Base-by-base conservation (phyloP, 2,329 filamentous ascomycete species). In the Alternaria hordeiaustralica region DNA sequence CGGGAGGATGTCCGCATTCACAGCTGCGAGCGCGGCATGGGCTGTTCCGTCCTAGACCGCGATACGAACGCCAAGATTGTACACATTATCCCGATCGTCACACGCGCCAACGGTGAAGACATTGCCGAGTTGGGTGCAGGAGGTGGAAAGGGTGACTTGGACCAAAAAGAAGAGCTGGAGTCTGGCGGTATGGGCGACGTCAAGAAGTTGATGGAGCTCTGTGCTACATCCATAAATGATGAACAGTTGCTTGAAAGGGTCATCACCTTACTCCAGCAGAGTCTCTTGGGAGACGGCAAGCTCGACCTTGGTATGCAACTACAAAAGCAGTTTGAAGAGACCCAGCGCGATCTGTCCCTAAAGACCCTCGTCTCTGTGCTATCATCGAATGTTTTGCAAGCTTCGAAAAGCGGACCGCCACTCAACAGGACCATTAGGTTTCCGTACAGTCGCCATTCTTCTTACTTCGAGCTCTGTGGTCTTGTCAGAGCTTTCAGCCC, bases 401-500 rank as follows among this genome's bases (percentile, higher is more conserved):
- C 20, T 5, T 36, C 61, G 6, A 20, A 45, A 1, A 23, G 46
- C 6, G 36, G 46, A 9, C 20, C 28, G 8, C 62, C 55, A 30
- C 57, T 33, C 10, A 72, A 73, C 49, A 64, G 55, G 36, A 70
- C 72, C 0, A 80, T 81, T 23, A 84, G 82, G 20, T 97, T 97
- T 69, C 92, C 94, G 0, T 97, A 94, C 74, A 95, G 95, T 0
- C 87, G 95, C 1, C 95, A 98, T 78, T 96, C 95, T 0, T 97
- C 93, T 0, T 95, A 96, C 64, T 82, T 84, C 0, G 95, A 97
- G 76, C 85, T 97, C 3, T 91, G 92, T 66, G 81, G 88, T 57
- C 81, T 97, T 1, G 84, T 97, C 1, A 76, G 83, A 4, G 83
- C 84, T 0, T 92, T 97, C 70, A 86, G 82, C 26, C 94, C 94